These are phyloP conservation scores for Blastomyces gilchristii DNA, from an alignment of 2,329 filamentous ascomycete genomes.

Conservation along the genomic window DNA sequence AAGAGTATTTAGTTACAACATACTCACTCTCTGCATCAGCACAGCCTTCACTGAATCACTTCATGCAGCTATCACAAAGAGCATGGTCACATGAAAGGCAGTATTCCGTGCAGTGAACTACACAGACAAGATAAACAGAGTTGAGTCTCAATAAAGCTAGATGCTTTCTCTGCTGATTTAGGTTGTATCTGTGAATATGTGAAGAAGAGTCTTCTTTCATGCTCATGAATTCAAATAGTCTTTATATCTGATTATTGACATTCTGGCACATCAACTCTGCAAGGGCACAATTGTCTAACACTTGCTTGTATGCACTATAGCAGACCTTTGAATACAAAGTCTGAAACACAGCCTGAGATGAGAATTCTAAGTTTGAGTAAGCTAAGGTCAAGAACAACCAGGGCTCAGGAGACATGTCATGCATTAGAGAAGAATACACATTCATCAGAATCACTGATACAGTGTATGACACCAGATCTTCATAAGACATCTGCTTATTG, in stretches of 20 bases:
- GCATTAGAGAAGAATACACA: conserved; percentile 18
- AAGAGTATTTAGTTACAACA: background rate
- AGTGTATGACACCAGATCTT: conserved; percentile 7
- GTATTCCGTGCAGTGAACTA: conserved; percentile 15
- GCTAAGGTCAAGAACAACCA: conserved; percentile 3
- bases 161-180: conserved; percentile 11
- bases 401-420: conserved; percentile 1
- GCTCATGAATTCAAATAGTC: conserved; percentile 3
- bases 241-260: conserved; percentile 1
- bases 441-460: conserved; percentile 15
- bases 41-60: conserved; percentile 15
- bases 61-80: conserved; percentile 18
- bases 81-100: conserved; percentile 16
- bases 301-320: conserved; percentile 2
- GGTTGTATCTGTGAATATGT: conserved; percentile 6
- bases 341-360: conserved; percentile 13
- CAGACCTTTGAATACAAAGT: conserved; percentile 12
- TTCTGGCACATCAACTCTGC: background rate
- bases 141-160: conserved; percentile 15
- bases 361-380: conserved; percentile 10
- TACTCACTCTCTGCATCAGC: conserved; percentile 4
- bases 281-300: background rate
- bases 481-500: background rate
- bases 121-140: conserved; percentile 18
- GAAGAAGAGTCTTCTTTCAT: background rate